Conservation (phyloP, 441 rosid species). For the Populus tomentosa region DNA sequence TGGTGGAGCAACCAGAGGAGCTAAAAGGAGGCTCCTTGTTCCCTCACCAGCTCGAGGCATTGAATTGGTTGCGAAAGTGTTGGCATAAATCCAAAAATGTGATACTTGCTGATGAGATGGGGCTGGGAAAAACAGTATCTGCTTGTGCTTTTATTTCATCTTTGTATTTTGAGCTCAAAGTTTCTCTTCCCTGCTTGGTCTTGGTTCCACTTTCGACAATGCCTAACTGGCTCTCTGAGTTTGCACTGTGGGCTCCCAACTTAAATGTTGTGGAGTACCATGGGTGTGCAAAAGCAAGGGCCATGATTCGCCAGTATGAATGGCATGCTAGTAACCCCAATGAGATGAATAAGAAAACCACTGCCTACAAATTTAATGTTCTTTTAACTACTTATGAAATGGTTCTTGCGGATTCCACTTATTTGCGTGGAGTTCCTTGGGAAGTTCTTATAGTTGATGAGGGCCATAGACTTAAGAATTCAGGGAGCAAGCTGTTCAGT, state of each 20-base stretch:
- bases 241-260: slow-evolving; percentile 92
- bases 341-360: slow-evolving; percentile 52
- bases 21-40: slow-evolving; percentile 90
- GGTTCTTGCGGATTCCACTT: slow-evolving; percentile 96
- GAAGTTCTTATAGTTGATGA: slow-evolving; percentile 99
- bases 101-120: slow-evolving; percentile 99
- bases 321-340: slow-evolving; percentile 83
- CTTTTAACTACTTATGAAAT: slow-evolving; percentile 98
- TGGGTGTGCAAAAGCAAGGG: slow-evolving; percentile 97
- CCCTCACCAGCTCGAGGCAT: slow-evolving; percentile 99
- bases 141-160: slow-evolving; percentile 95
- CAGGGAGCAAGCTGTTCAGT: slow-evolving; percentile 96
- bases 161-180: slow-evolving; percentile 91
- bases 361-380: slow-evolving; percentile 85
- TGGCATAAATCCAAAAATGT: slow-evolving; percentile 97
- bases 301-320: slow-evolving; percentile 88
- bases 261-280: slow-evolving; percentile 99
- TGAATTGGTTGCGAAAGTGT: slow-evolving; percentile 99
- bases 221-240: slow-evolving; percentile 99
- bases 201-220: slow-evolving; percentile 99
- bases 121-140: slow-evolving; percentile 98
- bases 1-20: slow-evolving; percentile 86
- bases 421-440: slow-evolving; percentile 99
- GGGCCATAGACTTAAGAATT: slow-evolving; percentile 98
- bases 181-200: slow-evolving; percentile 87